phyloP scores from a whole-genome alignment of 306 rosid species.

The Quercus robur region DNA sequence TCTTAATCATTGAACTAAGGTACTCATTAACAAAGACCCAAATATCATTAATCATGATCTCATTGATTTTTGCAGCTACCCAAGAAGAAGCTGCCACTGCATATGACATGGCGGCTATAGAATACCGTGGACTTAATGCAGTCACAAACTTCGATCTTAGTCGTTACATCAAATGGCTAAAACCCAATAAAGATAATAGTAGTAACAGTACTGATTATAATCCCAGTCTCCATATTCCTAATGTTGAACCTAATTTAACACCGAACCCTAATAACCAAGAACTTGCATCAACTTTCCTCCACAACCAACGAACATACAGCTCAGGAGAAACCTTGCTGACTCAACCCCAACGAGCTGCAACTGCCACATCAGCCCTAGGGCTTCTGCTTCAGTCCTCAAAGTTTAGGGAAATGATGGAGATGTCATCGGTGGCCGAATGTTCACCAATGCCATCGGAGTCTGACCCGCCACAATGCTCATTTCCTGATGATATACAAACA shows the following conservation, averaged over 20 bases:
- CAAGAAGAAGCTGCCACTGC: conserved; percentile 98
- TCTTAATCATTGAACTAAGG: no score
- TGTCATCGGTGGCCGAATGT: conserved; percentile 24
- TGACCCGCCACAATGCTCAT: conserved; percentile 40
- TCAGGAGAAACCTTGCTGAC: conserved; percentile 2
- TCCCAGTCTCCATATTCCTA: conserved; percentile 1
- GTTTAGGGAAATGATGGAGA: conserved; percentile 59
- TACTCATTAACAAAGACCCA: no score
- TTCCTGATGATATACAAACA: conserved; percentile 81
- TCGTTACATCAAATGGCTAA: conserved; percentile 51
- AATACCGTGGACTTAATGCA: conserved; percentile 84
- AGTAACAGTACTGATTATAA: conserved; percentile 4
- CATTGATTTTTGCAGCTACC: conserved; percentile 51
- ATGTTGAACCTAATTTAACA: neutral
- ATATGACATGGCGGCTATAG: conserved; percentile 86
- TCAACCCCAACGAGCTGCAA: neutral
- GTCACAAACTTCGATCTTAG: conserved; percentile 89
- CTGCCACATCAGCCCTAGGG: conserved; percentile 43
- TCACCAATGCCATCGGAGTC: conserved; percentile 26
- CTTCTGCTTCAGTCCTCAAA: conserved; percentile 52
- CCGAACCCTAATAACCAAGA: conserved; percentile 16
- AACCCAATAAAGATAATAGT: neutral
- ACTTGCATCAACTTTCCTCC: conserved; percentile 20
- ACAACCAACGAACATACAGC: neutral
- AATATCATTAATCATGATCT: no score